Percentiles rank a stretch among this genome's conserved stretches.
Evolutionary conservation across 345 rosid species (phyloP).

Genomic region (Carallia brachiata): DNA sequence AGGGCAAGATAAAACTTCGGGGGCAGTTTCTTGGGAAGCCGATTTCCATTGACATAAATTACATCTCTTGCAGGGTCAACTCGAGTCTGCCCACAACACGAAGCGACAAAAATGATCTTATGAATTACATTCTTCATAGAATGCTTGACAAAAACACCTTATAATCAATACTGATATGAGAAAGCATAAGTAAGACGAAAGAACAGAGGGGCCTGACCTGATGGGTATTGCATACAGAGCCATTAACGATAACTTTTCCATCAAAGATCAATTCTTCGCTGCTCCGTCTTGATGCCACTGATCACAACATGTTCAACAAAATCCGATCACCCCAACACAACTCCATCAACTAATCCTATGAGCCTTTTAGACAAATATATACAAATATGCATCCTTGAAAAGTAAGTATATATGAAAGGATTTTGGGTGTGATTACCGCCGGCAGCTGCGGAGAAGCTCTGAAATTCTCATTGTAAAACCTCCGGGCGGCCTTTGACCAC

Average conservation of each 20-base stretch:
- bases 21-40: slow-evolving; percentile 82
- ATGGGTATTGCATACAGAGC: slow-evolving; percentile 71
- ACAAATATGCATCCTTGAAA: too few relatives aligned
- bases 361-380: too few relatives aligned
- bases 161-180: background rate
- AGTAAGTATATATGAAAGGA: background rate
- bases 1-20: slow-evolving; percentile 86
- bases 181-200: background rate
- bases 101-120: slow-evolving; percentile 1
- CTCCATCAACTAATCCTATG: background rate
- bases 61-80: slow-evolving; percentile 77
- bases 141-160: too few relatives aligned
- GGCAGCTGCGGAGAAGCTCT: slow-evolving; percentile 68
- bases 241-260: slow-evolving; percentile 89
- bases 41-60: slow-evolving; percentile 85
- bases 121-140: too few relatives aligned
- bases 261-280: slow-evolving; percentile 84
- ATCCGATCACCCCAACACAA: background rate
- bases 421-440: slow-evolving; percentile 55
- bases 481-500: slow-evolving; percentile 79
- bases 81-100: slow-evolving; percentile 57
- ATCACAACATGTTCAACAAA: slow-evolving; percentile 1
- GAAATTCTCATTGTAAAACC: slow-evolving; percentile 78
- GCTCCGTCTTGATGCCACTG: slow-evolving; percentile 88
- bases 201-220: slow-evolving; percentile 44